Conservation (phyloP, 1,284 basidiomycete genomes). For the Fomitopsis schrenkii region DNA sequence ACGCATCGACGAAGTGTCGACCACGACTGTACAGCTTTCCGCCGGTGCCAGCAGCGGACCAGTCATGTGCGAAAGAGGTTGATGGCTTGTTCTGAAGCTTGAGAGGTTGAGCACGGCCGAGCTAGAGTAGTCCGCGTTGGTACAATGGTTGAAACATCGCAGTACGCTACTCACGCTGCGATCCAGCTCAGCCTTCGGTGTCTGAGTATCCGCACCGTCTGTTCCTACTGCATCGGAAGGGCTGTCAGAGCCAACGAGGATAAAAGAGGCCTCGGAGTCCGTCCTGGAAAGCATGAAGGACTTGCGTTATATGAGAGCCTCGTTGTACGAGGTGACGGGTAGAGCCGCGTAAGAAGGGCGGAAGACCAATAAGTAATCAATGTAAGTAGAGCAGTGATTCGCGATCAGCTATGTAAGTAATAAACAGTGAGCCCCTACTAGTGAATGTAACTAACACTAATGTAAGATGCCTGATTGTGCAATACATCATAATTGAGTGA, state of each 20-base stretch:
- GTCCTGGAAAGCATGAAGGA: conserved; percentile 23
- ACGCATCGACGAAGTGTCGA: conserved; percentile 72
- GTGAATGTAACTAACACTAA: no score
- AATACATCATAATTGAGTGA: no score
- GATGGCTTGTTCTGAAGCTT: not conserved
- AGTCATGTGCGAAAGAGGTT: conserved; percentile 64
- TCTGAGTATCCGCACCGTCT: conserved; percentile 4
- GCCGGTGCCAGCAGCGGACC: conserved; percentile 58
- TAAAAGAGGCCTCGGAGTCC: conserved; percentile 32
- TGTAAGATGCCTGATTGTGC: no score
- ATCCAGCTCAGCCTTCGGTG: conserved; percentile 3
- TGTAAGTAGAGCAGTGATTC: no score
- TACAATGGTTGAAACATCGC: no score
- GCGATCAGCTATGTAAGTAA: no score
- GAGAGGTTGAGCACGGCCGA: not conserved
- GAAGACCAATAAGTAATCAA: no score
- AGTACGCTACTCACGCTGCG: not conserved
- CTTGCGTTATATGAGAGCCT: conserved; percentile 24
- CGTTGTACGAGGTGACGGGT: no score
- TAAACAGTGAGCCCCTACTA: no score
- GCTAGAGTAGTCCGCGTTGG: not conserved
- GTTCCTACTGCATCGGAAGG: conserved; percentile 3
- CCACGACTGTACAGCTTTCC: conserved; percentile 57
- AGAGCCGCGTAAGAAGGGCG: no score
- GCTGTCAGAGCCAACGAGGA: conserved; percentile 25